Base-by-base conservation (phyloP, 257 asterid species). In the Mentha longifolia region DNA sequence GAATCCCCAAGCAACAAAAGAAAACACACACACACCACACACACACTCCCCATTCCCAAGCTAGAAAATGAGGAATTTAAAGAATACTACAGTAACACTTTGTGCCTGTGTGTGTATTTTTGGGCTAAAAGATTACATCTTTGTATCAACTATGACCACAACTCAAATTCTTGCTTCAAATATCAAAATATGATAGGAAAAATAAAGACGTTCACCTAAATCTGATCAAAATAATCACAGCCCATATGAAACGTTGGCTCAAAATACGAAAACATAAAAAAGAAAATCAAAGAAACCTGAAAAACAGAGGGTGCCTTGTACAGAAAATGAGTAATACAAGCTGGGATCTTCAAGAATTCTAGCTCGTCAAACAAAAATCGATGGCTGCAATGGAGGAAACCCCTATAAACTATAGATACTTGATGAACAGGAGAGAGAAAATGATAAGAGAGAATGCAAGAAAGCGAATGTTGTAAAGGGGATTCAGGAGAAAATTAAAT, bases 111-210 rank as follows among this genome's bases (percentile, higher is more conserved):
- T 9, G 35, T 10, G 15, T 3, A 47, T 5, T 16, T 10, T 30
- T 7, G 39, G 42, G 16, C 10, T 8, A 25, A 69, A 65, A 77
- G 41, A 74, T 52, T 64, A 67, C 59, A 74, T 52, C 62, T 69
- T 71, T 55, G 54, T 42, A 4, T 47, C 35, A 47, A 47, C 3
- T 56, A 52, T 31, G 43, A 42, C 9, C 52, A 41, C 75, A 9
- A 4, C 68, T 20, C 59, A 31, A 25, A 31, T 4, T 4, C 15
- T 52, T 30, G 25, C 68, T 64, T 47, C 70, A 69, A 10, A 74
- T 28, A 15, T 28, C 39, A 3, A 11, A 25, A 22, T 63, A 45
- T 19, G 10, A 41, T 15, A 67, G 14, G 42, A 75, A 70, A 42
- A 39, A 61, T 3, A 33, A 51, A 19, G 19, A 62, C 28, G 25